Conservation (phyloP, 2,329 filamentous ascomycete species). For the Ophiostoma angusticollis region DNA sequence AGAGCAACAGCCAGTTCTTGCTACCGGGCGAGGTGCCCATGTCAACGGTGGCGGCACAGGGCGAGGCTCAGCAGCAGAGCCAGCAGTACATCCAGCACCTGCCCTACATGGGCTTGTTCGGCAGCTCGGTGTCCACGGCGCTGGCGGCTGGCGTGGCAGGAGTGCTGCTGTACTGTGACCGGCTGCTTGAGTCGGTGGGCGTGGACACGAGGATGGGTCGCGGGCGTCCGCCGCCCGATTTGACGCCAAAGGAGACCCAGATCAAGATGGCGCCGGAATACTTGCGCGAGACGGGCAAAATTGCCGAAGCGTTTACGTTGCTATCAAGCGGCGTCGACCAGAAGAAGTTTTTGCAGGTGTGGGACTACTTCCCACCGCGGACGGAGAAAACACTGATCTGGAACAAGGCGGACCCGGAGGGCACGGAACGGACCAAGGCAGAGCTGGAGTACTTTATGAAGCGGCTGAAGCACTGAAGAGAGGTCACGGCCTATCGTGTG, state of each 20-base stretch:
- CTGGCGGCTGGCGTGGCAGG: slow-evolving; percentile 6
- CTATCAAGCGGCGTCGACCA: slow-evolving; percentile 1
- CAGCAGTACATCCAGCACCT: background rate
- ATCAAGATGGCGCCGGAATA: too few species aligned
- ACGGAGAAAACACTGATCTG: slow-evolving; percentile 1
- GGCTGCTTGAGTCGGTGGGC: slow-evolving; percentile 2
- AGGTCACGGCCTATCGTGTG: too few species aligned
- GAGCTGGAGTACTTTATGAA: slow-evolving; percentile 3
- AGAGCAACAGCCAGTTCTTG: slow-evolving; percentile 7
- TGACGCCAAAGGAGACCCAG: too few species aligned
- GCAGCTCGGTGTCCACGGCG: slow-evolving; percentile 8
- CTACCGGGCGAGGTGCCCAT: slow-evolving; percentile 4
- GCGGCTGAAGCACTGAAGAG: background rate
- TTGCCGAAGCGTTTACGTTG: background rate
- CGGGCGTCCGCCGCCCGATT: background rate
- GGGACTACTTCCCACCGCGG: background rate
- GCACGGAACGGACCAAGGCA: background rate
- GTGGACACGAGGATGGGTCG: background rate
- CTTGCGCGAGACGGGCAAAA: slow-evolving; percentile 6
- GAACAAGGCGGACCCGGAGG: slow-evolving; percentile 1
- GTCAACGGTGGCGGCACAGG: slow-evolving; percentile 43
- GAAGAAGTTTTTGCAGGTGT: background rate
- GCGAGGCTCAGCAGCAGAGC: slow-evolving; percentile 30
- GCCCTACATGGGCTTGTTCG: slow-evolving; percentile 4
- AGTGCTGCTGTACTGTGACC: slow-evolving; percentile 4